These are phyloP conservation scores for Lathyrus oleraceus DNA, from an alignment of 306 rosid species.

Conservation along the genomic window DNA sequence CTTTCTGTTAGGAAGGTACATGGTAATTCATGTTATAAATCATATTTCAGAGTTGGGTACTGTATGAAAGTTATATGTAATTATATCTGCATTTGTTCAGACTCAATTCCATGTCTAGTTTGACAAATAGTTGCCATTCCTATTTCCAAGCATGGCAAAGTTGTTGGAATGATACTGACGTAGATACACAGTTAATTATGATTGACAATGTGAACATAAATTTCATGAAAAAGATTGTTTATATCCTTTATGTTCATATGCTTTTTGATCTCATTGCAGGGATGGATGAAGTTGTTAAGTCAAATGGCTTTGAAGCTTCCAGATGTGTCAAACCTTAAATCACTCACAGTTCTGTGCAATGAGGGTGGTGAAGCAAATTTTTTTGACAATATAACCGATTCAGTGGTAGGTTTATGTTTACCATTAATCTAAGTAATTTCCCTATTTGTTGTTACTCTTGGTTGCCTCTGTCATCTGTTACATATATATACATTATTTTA, in stretches of 20 bases:
- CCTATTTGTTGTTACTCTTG: neutral
- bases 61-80: conserved; percentile 20
- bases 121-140: conserved; percentile 10
- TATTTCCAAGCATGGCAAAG: conserved; percentile 28
- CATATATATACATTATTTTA: neutral
- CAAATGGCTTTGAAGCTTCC: conserved; percentile 88
- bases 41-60: conserved; percentile 6
- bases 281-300: conserved; percentile 75
- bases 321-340: conserved; percentile 57
- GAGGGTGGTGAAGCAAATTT: conserved; percentile 72
- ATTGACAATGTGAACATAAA: conserved; percentile 1
- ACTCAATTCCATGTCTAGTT: conserved; percentile 4
- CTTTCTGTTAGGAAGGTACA: conserved; percentile 64
- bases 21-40: conserved; percentile 18
- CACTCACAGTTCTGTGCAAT: conserved; percentile 56
- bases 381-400: conserved; percentile 70
- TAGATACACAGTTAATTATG: neutral
- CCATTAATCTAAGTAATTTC: conserved; percentile 19
- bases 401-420: conserved; percentile 56
- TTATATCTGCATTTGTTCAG: neutral
- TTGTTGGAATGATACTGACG: conserved; percentile 15
- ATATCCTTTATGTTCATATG: conserved; percentile 28
- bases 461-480: conserved; percentile 18
- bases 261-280: conserved; percentile 56
- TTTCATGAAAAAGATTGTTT: neutral